Percentiles rank a stretch among this genome's conserved stretches.
Conservation (phyloP, 768 basidiomycete genomes). For the Filobasidium floriforme region DNA sequence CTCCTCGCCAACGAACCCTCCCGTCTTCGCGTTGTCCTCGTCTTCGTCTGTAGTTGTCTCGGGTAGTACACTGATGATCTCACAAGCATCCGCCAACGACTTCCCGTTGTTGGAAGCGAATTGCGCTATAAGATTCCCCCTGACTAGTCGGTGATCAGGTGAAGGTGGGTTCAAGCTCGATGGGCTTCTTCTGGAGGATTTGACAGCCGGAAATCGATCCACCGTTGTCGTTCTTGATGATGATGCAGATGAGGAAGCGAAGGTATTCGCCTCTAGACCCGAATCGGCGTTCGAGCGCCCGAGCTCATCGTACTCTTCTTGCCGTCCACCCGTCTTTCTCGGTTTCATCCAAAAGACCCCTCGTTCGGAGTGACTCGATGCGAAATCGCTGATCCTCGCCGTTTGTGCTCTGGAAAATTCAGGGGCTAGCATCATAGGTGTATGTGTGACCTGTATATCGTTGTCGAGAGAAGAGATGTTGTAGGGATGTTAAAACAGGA, state of each 20-base stretch:
- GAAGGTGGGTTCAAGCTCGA: slow-evolving; percentile 27
- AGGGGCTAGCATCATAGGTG: slow-evolving; percentile 51
- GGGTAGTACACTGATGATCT: slow-evolving; percentile 44
- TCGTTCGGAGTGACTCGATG: slow-evolving; percentile 45
- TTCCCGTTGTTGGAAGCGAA: slow-evolving; percentile 48
- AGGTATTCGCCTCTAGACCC: background rate
- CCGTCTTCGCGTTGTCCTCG: too few species aligned
- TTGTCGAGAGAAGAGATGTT: background rate
- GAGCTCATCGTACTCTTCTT: background rate
- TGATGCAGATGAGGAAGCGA: background rate
- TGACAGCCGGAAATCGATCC: background rate
- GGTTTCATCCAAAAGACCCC: slow-evolving; percentile 47
- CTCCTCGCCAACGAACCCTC: too few species aligned
- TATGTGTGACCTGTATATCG: slow-evolving; percentile 44
- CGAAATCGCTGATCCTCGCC: slow-evolving; percentile 48
- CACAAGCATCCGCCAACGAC: slow-evolving; percentile 49
- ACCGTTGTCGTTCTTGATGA: background rate
- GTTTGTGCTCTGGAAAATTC: slow-evolving; percentile 49
- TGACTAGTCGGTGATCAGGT: slow-evolving; percentile 34
- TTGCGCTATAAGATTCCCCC: slow-evolving; percentile 48
- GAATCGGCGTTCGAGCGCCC: background rate
- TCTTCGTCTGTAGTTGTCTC: background rate
- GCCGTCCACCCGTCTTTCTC: slow-evolving; percentile 14
- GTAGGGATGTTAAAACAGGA: background rate
- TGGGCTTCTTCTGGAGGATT: slow-evolving; percentile 22